A percentile compares a stretch with the other conserved stretches of the same genome.
Conservation (phyloP, 371 early-diverging fungal species). For the Mortierella sp. region DNA sequence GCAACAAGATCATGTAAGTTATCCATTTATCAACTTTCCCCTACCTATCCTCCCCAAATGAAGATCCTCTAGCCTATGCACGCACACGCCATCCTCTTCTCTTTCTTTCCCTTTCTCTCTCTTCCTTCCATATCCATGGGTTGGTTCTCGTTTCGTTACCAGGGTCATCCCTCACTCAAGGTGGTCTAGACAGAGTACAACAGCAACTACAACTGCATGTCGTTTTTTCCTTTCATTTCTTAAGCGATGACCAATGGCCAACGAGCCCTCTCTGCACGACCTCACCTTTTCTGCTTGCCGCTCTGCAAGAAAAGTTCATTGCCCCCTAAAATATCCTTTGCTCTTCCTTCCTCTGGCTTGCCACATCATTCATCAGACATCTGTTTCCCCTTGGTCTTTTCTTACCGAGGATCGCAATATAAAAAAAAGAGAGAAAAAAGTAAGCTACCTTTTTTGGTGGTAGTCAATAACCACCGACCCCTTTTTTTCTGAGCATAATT, state of each 20-base stretch:
- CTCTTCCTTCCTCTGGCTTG: neutral
- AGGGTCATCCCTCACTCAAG: no score
- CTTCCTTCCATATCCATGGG: neutral
- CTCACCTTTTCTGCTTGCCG: no score
- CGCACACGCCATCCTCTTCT: neutral
- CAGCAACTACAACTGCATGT: no score
- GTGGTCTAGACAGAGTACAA: no score
- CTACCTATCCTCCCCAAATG: neutral
- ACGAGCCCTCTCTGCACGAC: no score
- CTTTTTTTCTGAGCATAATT: neutral
- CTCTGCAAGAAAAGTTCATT: no score
- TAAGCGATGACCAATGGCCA: no score
- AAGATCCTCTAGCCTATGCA: neutral
- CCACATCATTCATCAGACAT: neutral
- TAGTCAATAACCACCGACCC: neutral
- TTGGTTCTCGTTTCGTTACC: no score
- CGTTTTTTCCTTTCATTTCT: no score
- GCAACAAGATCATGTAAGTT: slow-evolving; percentile 1
- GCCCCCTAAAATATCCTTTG: neutral
- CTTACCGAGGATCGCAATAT: neutral
- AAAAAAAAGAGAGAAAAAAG: neutral
- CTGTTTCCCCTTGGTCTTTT: neutral
- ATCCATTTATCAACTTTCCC: neutral
- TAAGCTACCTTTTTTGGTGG: neutral
- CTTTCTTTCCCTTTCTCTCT: neutral